These are phyloP conservation scores for Phytophthora boehmeriae DNA, from an alignment of 352 stramenopile species.

Conservation along the genomic window DNA sequence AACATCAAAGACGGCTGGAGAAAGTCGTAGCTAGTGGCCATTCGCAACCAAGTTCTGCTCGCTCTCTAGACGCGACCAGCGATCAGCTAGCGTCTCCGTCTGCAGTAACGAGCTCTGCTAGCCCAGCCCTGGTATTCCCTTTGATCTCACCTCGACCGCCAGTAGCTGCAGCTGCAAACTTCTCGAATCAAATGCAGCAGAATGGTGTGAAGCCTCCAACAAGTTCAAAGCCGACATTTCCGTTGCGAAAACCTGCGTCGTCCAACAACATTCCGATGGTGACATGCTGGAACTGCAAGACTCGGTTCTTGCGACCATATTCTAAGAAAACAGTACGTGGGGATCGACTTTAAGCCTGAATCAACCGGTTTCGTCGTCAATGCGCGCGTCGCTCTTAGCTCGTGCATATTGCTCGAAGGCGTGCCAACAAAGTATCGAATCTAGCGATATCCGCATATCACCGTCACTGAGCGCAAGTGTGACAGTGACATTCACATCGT, in stretches of 20 bases:
- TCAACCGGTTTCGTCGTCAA: conserved; percentile 25
- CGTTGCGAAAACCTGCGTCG: conserved; percentile 33
- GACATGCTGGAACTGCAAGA: conserved; percentile 73
- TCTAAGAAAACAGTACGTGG: conserved; percentile 11
- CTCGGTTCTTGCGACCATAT: conserved; percentile 51
- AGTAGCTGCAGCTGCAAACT: not conserved
- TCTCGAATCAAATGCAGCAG: too few species aligned
- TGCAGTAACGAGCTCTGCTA: conserved; percentile 21
- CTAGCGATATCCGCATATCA: conserved; percentile 47
- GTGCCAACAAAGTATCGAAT: conserved; percentile 45
- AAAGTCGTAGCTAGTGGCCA: conserved; percentile 15
- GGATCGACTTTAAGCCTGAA: not conserved
- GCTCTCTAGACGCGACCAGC: conserved; percentile 16
- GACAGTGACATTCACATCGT: conserved; percentile 21
- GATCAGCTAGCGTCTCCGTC: conserved; percentile 12
- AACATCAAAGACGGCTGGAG: conserved; percentile 49
- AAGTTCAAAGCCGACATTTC: conserved; percentile 16
- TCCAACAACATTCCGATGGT: conserved; percentile 41
- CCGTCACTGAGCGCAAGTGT: conserved; percentile 37
- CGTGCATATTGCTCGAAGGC: conserved; percentile 46
- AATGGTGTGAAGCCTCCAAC: conserved; percentile 10
- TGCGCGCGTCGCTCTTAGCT: conserved; percentile 35
- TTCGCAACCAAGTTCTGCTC: conserved; percentile 16
- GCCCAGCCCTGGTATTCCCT: conserved; percentile 32
- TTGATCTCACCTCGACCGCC: conserved; percentile 35